Evolutionary conservation across 306 rosid genomes (phyloP).

Genomic region (Cucurbita argyrosperma): DNA sequence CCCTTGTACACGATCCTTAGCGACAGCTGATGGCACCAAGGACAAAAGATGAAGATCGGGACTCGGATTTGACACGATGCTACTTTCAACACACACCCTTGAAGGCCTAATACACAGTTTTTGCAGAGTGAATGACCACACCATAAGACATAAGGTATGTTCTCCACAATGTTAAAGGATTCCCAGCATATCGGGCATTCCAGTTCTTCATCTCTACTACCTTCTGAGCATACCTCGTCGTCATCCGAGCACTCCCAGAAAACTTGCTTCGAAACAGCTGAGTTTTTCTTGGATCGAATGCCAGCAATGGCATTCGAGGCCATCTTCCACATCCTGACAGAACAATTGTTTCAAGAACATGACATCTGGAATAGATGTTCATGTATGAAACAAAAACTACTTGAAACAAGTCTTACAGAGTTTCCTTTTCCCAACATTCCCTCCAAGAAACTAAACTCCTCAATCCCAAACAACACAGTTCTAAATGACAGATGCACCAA

Average conservation of each 20-base stretch:
- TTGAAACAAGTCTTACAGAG: background rate
- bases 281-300: slow-evolving; percentile 50
- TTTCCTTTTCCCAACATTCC: background rate
- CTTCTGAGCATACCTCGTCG: slow-evolving; percentile 68
- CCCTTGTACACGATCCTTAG: slow-evolving; percentile 62
- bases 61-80: slow-evolving; percentile 52
- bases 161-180: slow-evolving; percentile 90
- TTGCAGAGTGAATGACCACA: slow-evolving; percentile 90
- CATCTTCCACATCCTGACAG: slow-evolving; percentile 54
- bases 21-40: slow-evolving; percentile 75
- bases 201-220: slow-evolving; percentile 65
- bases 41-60: slow-evolving; percentile 66
- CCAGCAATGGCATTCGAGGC: slow-evolving; percentile 54
- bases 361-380: background rate
- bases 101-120: slow-evolving; percentile 82
- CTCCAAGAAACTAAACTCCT: background rate
- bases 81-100: slow-evolving; percentile 59
- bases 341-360: background rate
- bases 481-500: background rate
- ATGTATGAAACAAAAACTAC: background rate
- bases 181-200: slow-evolving; percentile 95
- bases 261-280: slow-evolving; percentile 22
- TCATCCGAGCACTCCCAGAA: slow-evolving; percentile 68
- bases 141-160: slow-evolving; percentile 86
- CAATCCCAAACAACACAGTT: background rate